Evolutionary conservation across 768 basidiomycete genomes (phyloP), one percentile per base, ranked within the genome.

Genomic region (Rhizopogon rudus): DNA sequence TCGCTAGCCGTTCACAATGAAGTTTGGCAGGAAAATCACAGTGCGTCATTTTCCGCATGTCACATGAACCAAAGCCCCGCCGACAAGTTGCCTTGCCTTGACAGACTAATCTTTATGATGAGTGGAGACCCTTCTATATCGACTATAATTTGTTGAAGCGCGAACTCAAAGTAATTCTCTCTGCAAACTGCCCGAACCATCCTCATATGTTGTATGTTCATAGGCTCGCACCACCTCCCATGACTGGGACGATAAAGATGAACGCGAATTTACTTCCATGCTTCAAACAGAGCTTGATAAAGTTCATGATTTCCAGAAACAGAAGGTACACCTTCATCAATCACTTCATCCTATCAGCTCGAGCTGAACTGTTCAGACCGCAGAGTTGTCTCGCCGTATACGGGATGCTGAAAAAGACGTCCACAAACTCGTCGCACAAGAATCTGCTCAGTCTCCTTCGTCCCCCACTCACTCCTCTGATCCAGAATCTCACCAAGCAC

Each of bases 41-140:
- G 86, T 86, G 58, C 22, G 81, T 67, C 16, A 49, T 16, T 33
- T 17, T 7, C 5, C 39, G 6, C 12, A 51, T 41, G 20, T 20
- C 4, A 44, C 20, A 10, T 44, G 10, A 37, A 39, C 35, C 12
- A 14, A 20, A 3, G 9, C 37, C 39, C 33, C 39, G 56, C 41
- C 4, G 13, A 20, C 37, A 37, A 37, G 35, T 13, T 37, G 10
- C 10, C 4, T 43, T 17, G 3, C 35, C 35, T 1, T 40, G 16
- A 40, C 65, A 94, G 91, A 83, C 82, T 48, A 88, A 89, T 63
- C 78, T 93, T 41, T 97, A 95, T 71, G 81, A 79, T 60, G 94
- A 93, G 78, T 97, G 94, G 94, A 80, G 85, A 17, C 87, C 87
- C 2, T 89, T 86, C 64, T 98, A 98, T 66, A 80, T 98, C 55